Evolutionary conservation across 768 basidiomycete species (phyloP), one percentile per base, ranked within the genome.

Genomic region (Calocybe indica): DNA sequence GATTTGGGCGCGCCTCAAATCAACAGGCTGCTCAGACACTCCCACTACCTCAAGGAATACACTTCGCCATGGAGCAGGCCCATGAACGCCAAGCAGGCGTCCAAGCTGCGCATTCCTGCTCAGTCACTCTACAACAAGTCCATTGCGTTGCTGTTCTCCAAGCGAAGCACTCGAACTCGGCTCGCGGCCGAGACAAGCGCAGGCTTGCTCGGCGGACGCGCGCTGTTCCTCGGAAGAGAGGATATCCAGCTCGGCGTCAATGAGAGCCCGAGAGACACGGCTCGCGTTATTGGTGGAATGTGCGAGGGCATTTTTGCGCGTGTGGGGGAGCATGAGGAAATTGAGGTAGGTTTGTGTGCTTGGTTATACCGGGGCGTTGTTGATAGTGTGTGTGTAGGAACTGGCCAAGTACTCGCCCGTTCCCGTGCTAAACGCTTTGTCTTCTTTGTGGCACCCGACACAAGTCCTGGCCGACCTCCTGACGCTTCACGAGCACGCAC

Each of bases 241-340:
- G 96, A 98, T 61, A 94, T 97, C 46, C 96, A 99, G 57, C 73
- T 99, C 14, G 95, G 95, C 40, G 93, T 97, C 37, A 99, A 96
- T 65, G 96, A 99, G 75, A 80, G 73, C 29, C 62, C 81, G 3
- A 72, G 88, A 36, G 96, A 99, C 68, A 82, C 88, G 0, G 86
- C 91, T 9, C 76, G 84, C 22, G 91, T 99, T 7, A 81, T 98
- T 51, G 87, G 90, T 2, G 88, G 90, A 4, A 96, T 98, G 94
- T 89, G 86, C 48, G 85, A 97, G 65, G 96, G 94, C 10, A 90
- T 98, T 47, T 95, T 98, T 70, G 95, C 96, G 22, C 85, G 96
- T 40, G 94, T 99, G 3, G 92, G 92, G 4, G 86, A 79, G 29
- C 96, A 99, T 65, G 73, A 75, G 1, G 96, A 99, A 62, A 85